These are phyloP conservation scores for Alternaria brassicae DNA, from an alignment of 2,329 filamentous ascomycete genomes.

Conservation along the genomic window DNA sequence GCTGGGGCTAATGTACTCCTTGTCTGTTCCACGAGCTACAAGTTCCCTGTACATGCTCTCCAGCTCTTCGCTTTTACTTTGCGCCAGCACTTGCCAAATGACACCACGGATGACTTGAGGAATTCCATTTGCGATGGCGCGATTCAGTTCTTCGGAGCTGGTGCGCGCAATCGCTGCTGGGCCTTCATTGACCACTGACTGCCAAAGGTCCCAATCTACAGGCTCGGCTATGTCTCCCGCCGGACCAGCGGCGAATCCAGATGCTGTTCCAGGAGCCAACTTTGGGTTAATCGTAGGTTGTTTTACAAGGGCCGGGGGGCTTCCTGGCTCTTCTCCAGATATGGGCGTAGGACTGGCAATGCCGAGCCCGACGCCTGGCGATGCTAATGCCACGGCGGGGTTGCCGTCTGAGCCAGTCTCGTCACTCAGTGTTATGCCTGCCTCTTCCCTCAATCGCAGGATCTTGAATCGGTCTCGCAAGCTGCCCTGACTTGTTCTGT, in stretches of 20 bases:
- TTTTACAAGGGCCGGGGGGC: slow-evolving; percentile 52
- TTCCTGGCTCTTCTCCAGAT: slow-evolving; percentile 51
- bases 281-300: slow-evolving; percentile 71
- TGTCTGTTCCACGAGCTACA: slow-evolving; percentile 78
- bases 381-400: slow-evolving; percentile 52
- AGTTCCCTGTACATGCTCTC: slow-evolving; percentile 88
- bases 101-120: slow-evolving; percentile 96
- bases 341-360: slow-evolving; percentile 59
- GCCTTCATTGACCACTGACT: slow-evolving; percentile 92
- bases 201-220: slow-evolving; percentile 99
- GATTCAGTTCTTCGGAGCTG: slow-evolving; percentile 87
- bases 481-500: slow-evolving; percentile 50
- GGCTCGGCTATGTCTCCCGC: slow-evolving; percentile 71
- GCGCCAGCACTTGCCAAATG: slow-evolving; percentile 96
- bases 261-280: slow-evolving; percentile 83
- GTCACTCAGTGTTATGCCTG: slow-evolving; percentile 47
- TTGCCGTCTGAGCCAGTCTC: slow-evolving; percentile 57
- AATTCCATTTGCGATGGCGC: slow-evolving; percentile 90
- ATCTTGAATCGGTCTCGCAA: slow-evolving; percentile 57
- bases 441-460: slow-evolving; percentile 55
- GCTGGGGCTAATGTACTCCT: slow-evolving; percentile 59
- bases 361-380: slow-evolving; percentile 53
- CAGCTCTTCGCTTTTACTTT: slow-evolving; percentile 91
- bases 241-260: slow-evolving; percentile 78
- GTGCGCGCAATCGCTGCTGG: slow-evolving; percentile 86